Base-by-base conservation (phyloP, 305 asterid species). In the Fraxinus sp. region DNA sequence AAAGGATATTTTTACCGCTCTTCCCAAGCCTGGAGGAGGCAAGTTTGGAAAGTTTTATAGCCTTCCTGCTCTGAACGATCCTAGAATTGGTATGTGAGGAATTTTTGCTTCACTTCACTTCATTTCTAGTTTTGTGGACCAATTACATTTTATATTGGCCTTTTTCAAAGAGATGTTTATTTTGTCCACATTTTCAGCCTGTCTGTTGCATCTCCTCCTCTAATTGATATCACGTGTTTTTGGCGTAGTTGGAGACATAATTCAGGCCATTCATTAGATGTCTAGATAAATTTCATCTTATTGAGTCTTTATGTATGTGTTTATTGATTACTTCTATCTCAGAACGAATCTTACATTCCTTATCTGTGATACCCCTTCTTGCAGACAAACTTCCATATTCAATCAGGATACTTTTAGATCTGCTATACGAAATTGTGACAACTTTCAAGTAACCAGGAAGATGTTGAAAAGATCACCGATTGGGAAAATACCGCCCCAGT, bases 11-110 rank as follows among this genome's bases (percentile, higher is more conserved):
- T 86, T 94, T 83, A 84, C 88, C 39, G 87, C 90, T 85, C 98
- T 94, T 84, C 97, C 98, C 81, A 94, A 91, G 86, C 91, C 90
- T 82, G 97, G 92, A 86, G 97, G 98, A 76, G 98, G 98, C 9
- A 97, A 94, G 86, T 94, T 91, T 73, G 98, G 97, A 90, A 93
- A 94, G 74, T 93, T 90, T 84, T 93, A 93, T 78, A 93, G 97
- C 88, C 94, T 93, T 80, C 91, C 95, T 70, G 97, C 97, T 72
- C 87, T 94, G 79, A 93, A 93, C 62, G 95, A 94, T 87, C 97
- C 98, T 32, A 90, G 97, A 88, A 77, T 93, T 71, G 97, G 97
- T 92, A 91, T 10, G 95, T 28, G 49, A 37, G 43, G 36, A 14
- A 20, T 36, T 41, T 11, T 46, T 36, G 75, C 13, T 76, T 30